Evolutionary conservation across 169 alveolate species (phyloP).

Genomic region (Cryptosporidium muris): DNA sequence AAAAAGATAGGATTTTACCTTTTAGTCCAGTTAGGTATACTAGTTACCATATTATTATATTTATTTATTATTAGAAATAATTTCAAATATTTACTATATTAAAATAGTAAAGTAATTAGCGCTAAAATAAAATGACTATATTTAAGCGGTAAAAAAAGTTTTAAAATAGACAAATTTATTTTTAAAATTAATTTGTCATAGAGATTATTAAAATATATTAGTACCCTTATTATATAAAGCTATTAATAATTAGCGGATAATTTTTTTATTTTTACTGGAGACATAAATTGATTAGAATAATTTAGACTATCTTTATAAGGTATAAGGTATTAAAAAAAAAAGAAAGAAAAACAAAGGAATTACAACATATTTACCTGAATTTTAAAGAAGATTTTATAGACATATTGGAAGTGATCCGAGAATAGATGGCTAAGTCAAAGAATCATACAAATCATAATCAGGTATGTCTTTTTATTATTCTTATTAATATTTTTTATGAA

Average conservation of each 20-base stretch:
- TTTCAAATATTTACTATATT: too few species aligned
- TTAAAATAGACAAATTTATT: too few species aligned
- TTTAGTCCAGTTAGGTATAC: constrained; percentile 60
- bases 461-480: constrained; percentile 72
- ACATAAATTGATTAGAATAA: not conserved
- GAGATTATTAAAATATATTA: too few species aligned
- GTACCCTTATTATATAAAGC: too few species aligned
- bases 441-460: constrained; percentile 89
- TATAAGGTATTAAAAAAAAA: not conserved
- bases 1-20: constrained; percentile 21
- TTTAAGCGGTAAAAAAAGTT: too few species aligned
- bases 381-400: not conserved
- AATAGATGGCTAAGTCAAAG: constrained; percentile 87
- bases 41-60: constrained; percentile 9
- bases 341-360: not conserved
- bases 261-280: too few species aligned
- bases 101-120: too few species aligned
- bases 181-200: too few species aligned
- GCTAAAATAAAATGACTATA: too few species aligned
- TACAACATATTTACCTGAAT: not conserved
- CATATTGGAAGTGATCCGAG: not conserved
- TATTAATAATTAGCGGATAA: too few species aligned
- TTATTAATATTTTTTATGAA: not conserved
- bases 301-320: not conserved
- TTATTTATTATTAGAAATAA: not conserved